A percentile compares a stretch with the other conserved stretches of the same genome.
These are phyloP conservation scores for Irpex rosettiformis DNA, from an alignment of 1,284 basidiomycete genomes.

Conservation along the genomic window DNA sequence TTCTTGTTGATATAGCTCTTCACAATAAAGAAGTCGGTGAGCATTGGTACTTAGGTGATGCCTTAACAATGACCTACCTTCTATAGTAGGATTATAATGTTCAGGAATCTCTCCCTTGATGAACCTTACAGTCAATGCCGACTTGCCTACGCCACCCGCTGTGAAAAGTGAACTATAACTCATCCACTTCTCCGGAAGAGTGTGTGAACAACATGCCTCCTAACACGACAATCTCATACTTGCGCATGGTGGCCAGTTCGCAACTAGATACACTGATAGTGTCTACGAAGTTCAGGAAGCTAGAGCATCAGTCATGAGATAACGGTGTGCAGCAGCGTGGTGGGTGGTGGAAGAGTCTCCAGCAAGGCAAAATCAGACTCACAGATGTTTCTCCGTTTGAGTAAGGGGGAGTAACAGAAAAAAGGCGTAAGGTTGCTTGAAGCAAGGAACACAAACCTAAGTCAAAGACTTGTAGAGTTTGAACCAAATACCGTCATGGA, in stretches of 20 bases:
- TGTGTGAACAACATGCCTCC: constrained; percentile 50
- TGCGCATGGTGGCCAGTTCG: constrained; percentile 41
- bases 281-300: constrained; percentile 6
- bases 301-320: constrained; percentile 4
- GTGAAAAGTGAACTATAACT: constrained; percentile 10
- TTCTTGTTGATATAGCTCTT: constrained; percentile 65
- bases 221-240: constrained; percentile 74
- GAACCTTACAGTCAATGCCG: constrained; percentile 72
- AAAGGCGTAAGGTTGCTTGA: no score
- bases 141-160: constrained; percentile 86
- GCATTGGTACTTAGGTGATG: no score
- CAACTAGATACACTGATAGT: constrained; percentile 6
- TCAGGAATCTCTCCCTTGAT: constrained; percentile 73
- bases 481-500: no score
- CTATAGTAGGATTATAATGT: constrained; percentile 80
- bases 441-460: no score
- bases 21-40: no score
- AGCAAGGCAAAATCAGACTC: constrained; percentile 2
- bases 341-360: neutral
- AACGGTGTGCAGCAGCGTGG: neutral
- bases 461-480: no score
- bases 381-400: constrained; percentile 13
- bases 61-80: constrained; percentile 61
- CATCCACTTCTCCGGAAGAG: neutral
- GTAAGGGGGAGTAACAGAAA: no score